phyloP scores from a whole-genome alignment of 441 rosid species.

The Adansonia madagascariensis region DNA sequence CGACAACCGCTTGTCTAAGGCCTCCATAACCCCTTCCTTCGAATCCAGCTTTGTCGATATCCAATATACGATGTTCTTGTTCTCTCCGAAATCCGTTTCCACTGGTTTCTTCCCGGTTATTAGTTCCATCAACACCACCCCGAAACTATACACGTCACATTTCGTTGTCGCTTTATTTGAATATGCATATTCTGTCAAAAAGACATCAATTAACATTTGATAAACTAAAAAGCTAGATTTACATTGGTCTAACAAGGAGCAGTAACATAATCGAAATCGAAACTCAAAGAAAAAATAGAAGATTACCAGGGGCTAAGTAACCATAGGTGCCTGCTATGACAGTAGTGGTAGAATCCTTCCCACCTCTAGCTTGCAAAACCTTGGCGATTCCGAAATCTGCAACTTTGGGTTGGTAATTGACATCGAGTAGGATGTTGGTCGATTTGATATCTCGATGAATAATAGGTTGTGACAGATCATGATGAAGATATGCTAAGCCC shows the following conservation, averaged over 20 bases:
- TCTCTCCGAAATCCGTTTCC: slow-evolving; percentile 77
- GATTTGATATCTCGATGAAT: slow-evolving; percentile 94
- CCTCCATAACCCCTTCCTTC: slow-evolving; percentile 75
- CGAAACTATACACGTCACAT: slow-evolving; percentile 94
- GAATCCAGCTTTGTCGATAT: slow-evolving; percentile 71
- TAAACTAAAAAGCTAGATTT: too few relatives aligned
- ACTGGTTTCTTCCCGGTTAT: slow-evolving; percentile 87
- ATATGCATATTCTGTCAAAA: slow-evolving; percentile 79
- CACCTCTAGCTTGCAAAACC: slow-evolving; percentile 84
- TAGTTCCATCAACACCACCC: slow-evolving; percentile 87
- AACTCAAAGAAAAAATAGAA: too few relatives aligned
- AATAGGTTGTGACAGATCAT: slow-evolving; percentile 71
- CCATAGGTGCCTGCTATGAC: slow-evolving; percentile 88
- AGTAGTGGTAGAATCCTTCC: slow-evolving; percentile 85
- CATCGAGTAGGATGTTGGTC: slow-evolving; percentile 76
- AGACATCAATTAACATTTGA: background rate
- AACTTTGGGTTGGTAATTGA: slow-evolving; percentile 75
- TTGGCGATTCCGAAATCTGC: slow-evolving; percentile 98
- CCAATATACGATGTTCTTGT: slow-evolving; percentile 82
- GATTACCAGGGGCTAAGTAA: slow-evolving; percentile 87
- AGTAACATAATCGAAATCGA: too few relatives aligned
- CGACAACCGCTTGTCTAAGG: slow-evolving; percentile 65
- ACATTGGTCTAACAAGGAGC: too few relatives aligned
- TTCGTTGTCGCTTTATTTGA: slow-evolving; percentile 84
- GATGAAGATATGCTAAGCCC: slow-evolving; percentile 92